Evolutionary conservation across 2,329 filamentous ascomycete genomes (phyloP).

Genomic region (Aspergillus candidus): DNA sequence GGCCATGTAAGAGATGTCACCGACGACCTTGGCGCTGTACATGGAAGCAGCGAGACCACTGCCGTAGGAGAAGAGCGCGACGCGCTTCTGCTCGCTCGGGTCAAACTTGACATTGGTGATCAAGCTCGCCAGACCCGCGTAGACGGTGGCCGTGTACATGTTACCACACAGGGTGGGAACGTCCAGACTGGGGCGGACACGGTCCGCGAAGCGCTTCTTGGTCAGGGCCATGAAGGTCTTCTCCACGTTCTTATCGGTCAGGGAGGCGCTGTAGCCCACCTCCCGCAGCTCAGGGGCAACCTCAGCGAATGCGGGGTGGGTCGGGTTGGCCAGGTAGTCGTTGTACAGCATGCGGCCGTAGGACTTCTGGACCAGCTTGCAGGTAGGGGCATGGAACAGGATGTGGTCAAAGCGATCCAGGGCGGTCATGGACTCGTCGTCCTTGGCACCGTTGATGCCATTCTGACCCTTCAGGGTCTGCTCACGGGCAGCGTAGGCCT

Average conservation of each 20-base stretch:
- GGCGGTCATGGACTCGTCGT: constrained; percentile 50
- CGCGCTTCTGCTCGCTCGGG: constrained; percentile 62
- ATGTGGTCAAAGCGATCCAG: constrained; percentile 81
- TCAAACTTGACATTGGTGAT: constrained; percentile 59
- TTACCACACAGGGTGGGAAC: constrained; percentile 69
- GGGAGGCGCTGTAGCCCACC: constrained; percentile 70
- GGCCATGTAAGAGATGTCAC: constrained; percentile 62
- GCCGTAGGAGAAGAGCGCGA: constrained; percentile 74
- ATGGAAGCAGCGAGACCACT: constrained; percentile 70
- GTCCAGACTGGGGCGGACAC: constrained; percentile 66
- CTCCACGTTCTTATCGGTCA: constrained; percentile 76
- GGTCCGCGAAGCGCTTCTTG: constrained; percentile 78
- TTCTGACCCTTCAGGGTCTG: constrained; percentile 48
- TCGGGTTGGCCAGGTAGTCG: constrained; percentile 69
- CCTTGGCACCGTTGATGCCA: constrained; percentile 43
- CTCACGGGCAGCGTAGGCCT: constrained; percentile 72
- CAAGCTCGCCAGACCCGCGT: constrained; percentile 53
- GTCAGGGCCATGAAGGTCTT: constrained; percentile 79
- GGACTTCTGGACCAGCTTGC: constrained; percentile 81
- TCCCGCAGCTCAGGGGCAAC: constrained; percentile 70
- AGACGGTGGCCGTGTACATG: constrained; percentile 59
- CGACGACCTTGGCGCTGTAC: constrained; percentile 60
- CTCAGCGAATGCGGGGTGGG: constrained; percentile 62
- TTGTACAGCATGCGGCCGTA: constrained; percentile 81
- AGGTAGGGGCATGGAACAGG: constrained; percentile 76